phyloP scores from a whole-genome alignment of 2,329 filamentous ascomycete genomes.

The Teratosphaeria epicoccoides region DNA sequence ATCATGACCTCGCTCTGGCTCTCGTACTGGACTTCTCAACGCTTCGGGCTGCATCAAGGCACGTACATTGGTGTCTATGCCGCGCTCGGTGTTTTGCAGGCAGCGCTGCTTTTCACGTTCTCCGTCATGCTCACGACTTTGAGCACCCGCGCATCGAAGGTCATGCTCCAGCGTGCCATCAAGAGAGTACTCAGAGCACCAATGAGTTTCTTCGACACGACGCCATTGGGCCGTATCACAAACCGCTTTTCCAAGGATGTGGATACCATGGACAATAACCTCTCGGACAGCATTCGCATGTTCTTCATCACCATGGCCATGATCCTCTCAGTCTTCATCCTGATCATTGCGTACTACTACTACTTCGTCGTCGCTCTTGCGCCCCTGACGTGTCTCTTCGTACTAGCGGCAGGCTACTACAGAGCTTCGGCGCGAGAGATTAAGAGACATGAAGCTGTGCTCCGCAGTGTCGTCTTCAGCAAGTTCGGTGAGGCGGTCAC shows the following conservation, averaged over 20 bases:
- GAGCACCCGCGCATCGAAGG: constrained; percentile 71
- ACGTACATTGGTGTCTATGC: constrained; percentile 56
- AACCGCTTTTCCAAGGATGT: constrained; percentile 95
- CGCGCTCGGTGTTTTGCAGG: constrained; percentile 60
- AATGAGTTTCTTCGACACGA: constrained; percentile 94
- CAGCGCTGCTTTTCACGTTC: constrained; percentile 68
- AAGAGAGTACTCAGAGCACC: constrained; percentile 58
- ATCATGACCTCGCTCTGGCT: constrained; percentile 86
- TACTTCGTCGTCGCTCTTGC: constrained; percentile 66
- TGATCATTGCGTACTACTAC: constrained; percentile 93
- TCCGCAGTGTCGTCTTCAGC: constrained; percentile 79
- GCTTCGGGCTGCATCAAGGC: constrained; percentile 56
- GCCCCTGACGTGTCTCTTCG: constrained; percentile 63
- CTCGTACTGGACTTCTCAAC: constrained; percentile 81
- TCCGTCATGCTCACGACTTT: constrained; percentile 66
- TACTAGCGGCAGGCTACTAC: constrained; percentile 79
- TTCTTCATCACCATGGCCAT: constrained; percentile 77
- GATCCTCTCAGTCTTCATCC: constrained; percentile 71
- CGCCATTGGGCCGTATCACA: constrained; percentile 85
- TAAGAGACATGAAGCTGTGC: constrained; percentile 83
- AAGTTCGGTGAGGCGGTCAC: constrained; percentile 83
- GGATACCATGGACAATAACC: constrained; percentile 77
- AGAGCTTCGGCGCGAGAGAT: constrained; percentile 83
- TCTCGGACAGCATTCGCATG: constrained; percentile 84
- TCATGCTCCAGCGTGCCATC: constrained; percentile 72